Conservation (phyloP, 1,284 basidiomycete species). For the Sutorius eximius region DNA sequence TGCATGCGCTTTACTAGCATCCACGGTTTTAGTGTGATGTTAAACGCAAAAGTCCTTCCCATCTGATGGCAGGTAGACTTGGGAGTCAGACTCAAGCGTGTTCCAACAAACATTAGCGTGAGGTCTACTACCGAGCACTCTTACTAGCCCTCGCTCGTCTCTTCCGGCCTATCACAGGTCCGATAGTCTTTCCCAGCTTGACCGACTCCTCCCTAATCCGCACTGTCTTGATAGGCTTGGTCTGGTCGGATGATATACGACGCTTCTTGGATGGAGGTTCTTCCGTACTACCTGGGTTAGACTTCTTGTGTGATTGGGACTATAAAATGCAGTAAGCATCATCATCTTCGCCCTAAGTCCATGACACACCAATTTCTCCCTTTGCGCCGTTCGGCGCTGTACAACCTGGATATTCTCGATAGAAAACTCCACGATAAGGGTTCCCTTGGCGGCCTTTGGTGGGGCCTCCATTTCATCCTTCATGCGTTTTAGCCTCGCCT, state of each 20-base stretch:
- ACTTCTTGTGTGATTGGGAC: conserved; percentile 13
- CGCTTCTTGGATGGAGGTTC: conserved; percentile 45
- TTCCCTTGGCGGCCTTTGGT: conserved; percentile 51
- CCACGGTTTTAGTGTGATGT: too few relatives aligned
- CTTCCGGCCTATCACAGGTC: conserved; percentile 54
- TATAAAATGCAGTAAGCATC: conserved; percentile 4
- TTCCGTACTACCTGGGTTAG: conserved; percentile 14
- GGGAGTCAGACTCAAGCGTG: too few relatives aligned
- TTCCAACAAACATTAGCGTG: too few relatives aligned
- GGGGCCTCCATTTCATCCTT: conserved; percentile 57
- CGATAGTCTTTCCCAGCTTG: conserved; percentile 39
- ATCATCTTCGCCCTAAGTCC: background rate
- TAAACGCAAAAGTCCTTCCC: too few relatives aligned
- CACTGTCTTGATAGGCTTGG: conserved; percentile 7
- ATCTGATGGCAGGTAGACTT: too few relatives aligned
- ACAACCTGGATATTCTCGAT: conserved; percentile 92
- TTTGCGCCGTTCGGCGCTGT: conserved; percentile 58
- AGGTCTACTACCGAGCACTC: conserved; percentile 28
- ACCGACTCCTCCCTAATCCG: conserved; percentile 21
- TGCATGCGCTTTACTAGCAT: too few relatives aligned
- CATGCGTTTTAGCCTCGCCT: conserved; percentile 55
- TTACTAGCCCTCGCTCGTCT: conserved; percentile 47
- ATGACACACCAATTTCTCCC: conserved; percentile 29
- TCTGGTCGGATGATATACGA: conserved; percentile 25
- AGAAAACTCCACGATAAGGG: conserved; percentile 87